Percentiles rank a stretch among this genome's conserved stretches.
Conservation (phyloP, 495 filamentous ascomycete species). For the Neurospora tetraspora region DNA sequence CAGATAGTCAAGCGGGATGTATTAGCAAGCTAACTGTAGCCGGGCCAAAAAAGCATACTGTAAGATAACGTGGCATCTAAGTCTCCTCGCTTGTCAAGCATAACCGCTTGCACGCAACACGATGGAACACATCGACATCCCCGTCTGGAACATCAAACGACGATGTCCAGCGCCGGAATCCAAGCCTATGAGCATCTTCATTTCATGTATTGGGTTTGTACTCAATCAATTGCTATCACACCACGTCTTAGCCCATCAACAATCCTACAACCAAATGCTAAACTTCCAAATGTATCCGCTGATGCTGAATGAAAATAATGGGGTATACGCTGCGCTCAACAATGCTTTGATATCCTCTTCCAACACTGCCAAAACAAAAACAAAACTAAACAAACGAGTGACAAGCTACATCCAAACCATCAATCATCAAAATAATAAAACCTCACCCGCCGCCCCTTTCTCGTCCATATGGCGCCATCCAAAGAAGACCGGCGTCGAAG, state of each 20-base stretch:
- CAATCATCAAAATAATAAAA: neutral
- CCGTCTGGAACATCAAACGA: neutral
- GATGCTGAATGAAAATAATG: neutral
- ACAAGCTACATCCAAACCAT: neutral
- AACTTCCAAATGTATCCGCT: neutral
- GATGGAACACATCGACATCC: neutral
- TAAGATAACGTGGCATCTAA: neutral
- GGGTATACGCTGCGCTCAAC: neutral
- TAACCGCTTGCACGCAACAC: neutral
- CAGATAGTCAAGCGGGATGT: no score
- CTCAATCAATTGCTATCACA: neutral
- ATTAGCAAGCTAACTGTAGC: no score
- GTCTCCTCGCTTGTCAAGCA: neutral
- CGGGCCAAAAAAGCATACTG: no score
- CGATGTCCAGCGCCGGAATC: neutral
- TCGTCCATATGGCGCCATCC: neutral
- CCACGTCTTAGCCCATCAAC: neutral
- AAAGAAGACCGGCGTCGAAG: neutral
- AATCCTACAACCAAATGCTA: neutral
- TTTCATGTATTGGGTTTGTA: neutral
- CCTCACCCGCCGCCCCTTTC: neutral
- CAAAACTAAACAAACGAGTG: neutral
- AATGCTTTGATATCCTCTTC: neutral
- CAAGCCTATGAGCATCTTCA: neutral
- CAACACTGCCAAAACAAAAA: neutral